Evolutionary conservation across 106 monocot species (phyloP).

Genomic region (Dactylorhiza incarnata): DNA sequence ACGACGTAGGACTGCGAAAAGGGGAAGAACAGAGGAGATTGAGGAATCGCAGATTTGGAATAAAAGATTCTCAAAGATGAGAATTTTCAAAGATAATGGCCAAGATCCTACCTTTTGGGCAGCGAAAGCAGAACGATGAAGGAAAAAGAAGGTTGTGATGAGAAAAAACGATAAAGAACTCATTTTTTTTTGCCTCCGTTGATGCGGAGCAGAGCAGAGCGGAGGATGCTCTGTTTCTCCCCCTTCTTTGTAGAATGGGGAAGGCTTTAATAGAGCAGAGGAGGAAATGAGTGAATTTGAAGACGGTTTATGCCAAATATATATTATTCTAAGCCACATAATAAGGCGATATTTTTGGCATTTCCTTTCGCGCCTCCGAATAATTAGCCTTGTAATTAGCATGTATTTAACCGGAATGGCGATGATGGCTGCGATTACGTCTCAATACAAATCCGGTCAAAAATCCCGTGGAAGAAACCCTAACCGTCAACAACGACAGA

Average conservation of each 20-base stretch:
- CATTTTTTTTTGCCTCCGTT: background rate
- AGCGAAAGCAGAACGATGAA: conserved; percentile 11
- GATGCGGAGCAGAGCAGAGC: background rate
- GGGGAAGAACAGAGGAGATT: background rate
- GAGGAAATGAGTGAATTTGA: background rate
- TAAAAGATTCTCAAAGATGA: background rate
- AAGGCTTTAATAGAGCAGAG: background rate
- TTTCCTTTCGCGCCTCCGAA: background rate
- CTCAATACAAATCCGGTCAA: too few species aligned
- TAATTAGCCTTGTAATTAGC: background rate
- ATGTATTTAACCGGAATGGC: too few species aligned
- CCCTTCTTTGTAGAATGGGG: background rate
- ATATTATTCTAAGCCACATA: background rate
- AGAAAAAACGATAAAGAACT: background rate
- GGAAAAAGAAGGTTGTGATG: conserved; percentile 2
- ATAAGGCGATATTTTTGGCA: background rate
- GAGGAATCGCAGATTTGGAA: background rate
- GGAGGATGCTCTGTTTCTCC: background rate
- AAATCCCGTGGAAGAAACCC: too few species aligned
- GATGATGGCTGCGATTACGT: too few species aligned
- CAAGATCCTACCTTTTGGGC: conserved; percentile 14
- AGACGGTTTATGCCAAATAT: background rate
- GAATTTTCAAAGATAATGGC: background rate
- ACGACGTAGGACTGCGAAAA: conserved; percentile 16
- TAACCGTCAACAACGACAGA: too few species aligned